Conservation (phyloP, 768 basidiomycete genomes). For the Suillus decipiens region DNA sequence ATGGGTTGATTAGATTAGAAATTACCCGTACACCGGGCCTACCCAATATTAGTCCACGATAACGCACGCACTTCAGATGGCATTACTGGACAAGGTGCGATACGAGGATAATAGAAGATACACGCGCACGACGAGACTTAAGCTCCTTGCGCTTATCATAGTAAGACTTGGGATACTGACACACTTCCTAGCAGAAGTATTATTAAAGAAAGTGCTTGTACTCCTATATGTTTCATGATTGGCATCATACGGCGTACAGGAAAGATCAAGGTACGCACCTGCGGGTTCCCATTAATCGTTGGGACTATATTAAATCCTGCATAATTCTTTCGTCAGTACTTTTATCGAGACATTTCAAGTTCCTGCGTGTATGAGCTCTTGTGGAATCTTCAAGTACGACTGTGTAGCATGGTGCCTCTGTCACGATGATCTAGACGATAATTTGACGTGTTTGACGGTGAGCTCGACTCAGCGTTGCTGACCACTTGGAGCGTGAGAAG, state of each 20-base stretch:
- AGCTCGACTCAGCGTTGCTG: background rate
- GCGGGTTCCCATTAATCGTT: conserved; percentile 92
- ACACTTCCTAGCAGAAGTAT: conserved; percentile 74
- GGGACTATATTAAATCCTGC: conserved; percentile 81
- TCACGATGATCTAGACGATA: conserved; percentile 21
- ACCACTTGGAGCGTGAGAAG: too few relatives aligned
- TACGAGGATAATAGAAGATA: conserved; percentile 7
- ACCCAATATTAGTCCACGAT: background rate
- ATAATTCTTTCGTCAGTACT: conserved; percentile 86
- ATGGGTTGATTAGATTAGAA: conserved; percentile 96
- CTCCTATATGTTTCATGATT: conserved; percentile 88
- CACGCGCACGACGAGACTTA: conserved; percentile 94
- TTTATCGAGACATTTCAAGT: conserved; percentile 85
- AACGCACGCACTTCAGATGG: background rate
- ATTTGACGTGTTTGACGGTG: conserved; percentile 1
- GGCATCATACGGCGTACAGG: conserved; percentile 67
- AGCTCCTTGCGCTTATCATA: conserved; percentile 95
- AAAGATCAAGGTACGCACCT: conserved; percentile 52
- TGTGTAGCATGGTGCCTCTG: conserved; percentile 76
- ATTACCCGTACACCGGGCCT: conserved; percentile 96
- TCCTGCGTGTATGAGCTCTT: conserved; percentile 80
- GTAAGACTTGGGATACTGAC: conserved; percentile 62
- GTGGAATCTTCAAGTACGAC: conserved; percentile 71
- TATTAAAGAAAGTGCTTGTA: conserved; percentile 68
- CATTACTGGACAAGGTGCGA: background rate